Conservation (phyloP, 495 filamentous ascomycete species). For the Xylaria intraflava region DNA sequence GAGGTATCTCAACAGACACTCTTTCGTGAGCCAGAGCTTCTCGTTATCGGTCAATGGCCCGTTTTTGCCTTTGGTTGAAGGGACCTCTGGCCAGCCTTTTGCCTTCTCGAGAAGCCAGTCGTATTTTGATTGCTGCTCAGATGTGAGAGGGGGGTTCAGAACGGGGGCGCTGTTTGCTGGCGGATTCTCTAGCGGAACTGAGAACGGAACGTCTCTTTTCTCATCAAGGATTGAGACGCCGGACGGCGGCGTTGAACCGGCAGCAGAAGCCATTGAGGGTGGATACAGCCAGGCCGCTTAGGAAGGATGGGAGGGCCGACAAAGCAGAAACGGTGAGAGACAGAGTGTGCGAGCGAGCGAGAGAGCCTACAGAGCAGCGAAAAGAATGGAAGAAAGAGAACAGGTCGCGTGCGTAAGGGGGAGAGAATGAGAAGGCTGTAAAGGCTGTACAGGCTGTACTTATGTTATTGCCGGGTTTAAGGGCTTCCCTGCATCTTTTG, state of each 20-base stretch:
- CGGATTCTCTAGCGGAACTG: constrained; percentile 64
- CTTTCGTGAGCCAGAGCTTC: constrained; percentile 81
- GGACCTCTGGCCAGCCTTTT: constrained; percentile 64
- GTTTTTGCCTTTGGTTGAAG: constrained; percentile 53
- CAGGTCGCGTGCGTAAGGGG: no score
- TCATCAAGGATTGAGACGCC: constrained; percentile 32
- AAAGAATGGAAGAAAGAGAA: background rate
- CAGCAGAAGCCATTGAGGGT: constrained; percentile 24
- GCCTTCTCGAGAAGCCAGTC: constrained; percentile 60
- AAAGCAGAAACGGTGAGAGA: no score
- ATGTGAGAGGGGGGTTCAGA: constrained; percentile 49
- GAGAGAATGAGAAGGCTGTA: background rate
- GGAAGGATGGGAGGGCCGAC: background rate
- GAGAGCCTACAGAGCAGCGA: background rate
- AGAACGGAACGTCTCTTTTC: constrained; percentile 45
- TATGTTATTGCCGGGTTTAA: background rate
- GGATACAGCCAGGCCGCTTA: background rate
- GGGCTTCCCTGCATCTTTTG: no score
- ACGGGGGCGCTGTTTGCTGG: constrained; percentile 48
- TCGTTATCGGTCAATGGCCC: constrained; percentile 70
- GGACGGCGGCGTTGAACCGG: constrained; percentile 8
- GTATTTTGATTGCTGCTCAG: constrained; percentile 82
- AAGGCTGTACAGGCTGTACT: background rate
- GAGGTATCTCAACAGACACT: constrained; percentile 88
- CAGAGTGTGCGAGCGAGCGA: background rate